phyloP scores from a whole-genome alignment of 2,329 filamentous ascomycete genomes.

The Fusarium lyarnte region DNA sequence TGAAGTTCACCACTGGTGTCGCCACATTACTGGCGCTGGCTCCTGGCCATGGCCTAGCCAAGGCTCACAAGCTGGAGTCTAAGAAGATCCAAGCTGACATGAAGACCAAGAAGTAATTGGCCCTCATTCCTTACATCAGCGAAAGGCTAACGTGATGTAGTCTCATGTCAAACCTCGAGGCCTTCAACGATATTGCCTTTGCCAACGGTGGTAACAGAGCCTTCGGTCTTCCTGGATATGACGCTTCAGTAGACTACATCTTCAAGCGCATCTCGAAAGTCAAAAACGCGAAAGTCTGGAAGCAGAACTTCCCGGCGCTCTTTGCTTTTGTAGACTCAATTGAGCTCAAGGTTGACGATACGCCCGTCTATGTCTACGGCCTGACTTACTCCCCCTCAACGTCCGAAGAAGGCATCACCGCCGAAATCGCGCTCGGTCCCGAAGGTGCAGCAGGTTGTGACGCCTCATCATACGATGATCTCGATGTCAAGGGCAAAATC shows the following conservation, averaged over 20 bases:
- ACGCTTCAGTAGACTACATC: slow-evolving; percentile 60
- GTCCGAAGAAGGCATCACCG: slow-evolving; percentile 27
- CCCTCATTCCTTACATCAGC: fast-evolving
- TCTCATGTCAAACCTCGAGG: slow-evolving; percentile 26
- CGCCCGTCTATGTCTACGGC: slow-evolving; percentile 30
- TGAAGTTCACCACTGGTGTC: slow-evolving; percentile 15
- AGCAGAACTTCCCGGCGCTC: slow-evolving; percentile 59
- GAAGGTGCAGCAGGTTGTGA: slow-evolving; percentile 39
- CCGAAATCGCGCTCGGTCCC: slow-evolving; percentile 31
- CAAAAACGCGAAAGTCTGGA: slow-evolving; percentile 52
- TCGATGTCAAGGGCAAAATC: slow-evolving; percentile 42
- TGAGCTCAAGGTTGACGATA: slow-evolving; percentile 45
- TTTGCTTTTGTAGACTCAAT: slow-evolving; percentile 56
- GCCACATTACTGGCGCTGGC: slow-evolving; percentile 18
- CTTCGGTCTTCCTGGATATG: slow-evolving; percentile 61
- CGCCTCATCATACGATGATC: slow-evolving; percentile 21
- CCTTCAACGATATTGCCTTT: slow-evolving; percentile 34
- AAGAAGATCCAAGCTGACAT: slow-evolving; percentile 27
- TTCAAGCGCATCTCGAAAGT: slow-evolving; percentile 56
- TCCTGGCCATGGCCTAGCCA: slow-evolving; percentile 5
- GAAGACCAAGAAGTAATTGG: slow-evolving; percentile 23
- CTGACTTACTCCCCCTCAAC: slow-evolving; percentile 37
- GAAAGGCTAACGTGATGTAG: not conserved
- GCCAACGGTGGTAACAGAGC: slow-evolving; percentile 61
- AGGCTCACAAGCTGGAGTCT: slow-evolving; percentile 23